These are phyloP conservation scores for Epichloe typhina DNA, from an alignment of 2,329 filamentous ascomycete species.

Conservation along the genomic window DNA sequence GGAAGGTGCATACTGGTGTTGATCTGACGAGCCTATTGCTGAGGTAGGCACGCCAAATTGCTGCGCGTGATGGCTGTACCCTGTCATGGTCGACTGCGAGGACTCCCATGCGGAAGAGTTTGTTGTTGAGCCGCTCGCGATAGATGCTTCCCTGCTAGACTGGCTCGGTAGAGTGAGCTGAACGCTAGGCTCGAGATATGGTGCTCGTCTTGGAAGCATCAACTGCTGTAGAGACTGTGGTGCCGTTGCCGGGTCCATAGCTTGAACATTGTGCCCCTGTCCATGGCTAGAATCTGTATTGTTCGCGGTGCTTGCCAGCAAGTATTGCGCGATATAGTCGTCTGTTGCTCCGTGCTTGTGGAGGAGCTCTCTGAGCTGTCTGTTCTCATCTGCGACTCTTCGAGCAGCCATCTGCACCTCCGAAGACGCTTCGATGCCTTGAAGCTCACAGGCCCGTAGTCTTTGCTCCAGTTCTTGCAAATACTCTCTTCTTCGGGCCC, in stretches of 20 bases:
- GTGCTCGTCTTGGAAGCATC: conserved; percentile 22
- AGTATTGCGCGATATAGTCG: conserved; percentile 34
- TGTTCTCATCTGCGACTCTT: conserved; percentile 57
- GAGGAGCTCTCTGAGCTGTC: conserved; percentile 46
- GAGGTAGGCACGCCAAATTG: conserved; percentile 2
- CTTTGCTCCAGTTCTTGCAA: conserved; percentile 55
- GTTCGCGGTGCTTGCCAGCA: conserved; percentile 14
- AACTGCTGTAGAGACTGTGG: conserved; percentile 24
- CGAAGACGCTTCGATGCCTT: conserved; percentile 54
- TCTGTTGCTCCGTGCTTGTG: conserved; percentile 43
- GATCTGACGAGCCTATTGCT: conserved; percentile 3
- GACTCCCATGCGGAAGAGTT: conserved; percentile 21
- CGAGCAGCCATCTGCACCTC: conserved; percentile 60
- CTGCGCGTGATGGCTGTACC: conserved; percentile 13
- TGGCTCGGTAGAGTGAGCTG: conserved; percentile 18
- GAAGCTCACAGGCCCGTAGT: conserved; percentile 44
- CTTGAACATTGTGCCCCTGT: conserved; percentile 7
- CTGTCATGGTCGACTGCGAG: conserved; percentile 13
- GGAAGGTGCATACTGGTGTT: conserved; percentile 3
- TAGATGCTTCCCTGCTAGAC: conserved; percentile 20
- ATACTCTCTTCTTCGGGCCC: conserved; percentile 62
- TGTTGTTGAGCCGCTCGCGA: conserved; percentile 19
- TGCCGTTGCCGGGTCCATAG: conserved; percentile 13
- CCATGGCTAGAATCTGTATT: conserved; percentile 8
- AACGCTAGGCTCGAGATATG: conserved; percentile 14